Evolutionary conservation across 2,329 filamentous ascomycete species (phyloP), one percentile per base, ranked within the genome.

Genomic region (Sphaerulina musiva): DNA sequence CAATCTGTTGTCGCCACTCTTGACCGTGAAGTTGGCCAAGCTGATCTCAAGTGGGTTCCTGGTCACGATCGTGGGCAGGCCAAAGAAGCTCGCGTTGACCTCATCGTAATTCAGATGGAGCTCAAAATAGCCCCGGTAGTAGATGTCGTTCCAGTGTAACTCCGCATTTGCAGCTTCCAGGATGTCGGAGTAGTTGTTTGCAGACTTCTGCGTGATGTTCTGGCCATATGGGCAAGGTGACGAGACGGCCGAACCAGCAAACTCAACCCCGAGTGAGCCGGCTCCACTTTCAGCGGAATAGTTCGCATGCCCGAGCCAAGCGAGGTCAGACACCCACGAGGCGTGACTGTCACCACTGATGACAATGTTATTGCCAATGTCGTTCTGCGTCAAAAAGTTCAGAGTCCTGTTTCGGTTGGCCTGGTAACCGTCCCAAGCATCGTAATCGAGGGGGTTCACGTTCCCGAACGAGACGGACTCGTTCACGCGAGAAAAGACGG

Each of bases 51-150:
- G 80, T 0, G 76, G 72, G 62, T 86, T 87, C 42, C 81, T 74
- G 4, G 71, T 77, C 23, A 78, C 72, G 4, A 86, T 74, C 1
- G 78, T 82, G 0, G 84, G 83, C 64, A 79, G 64, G 40, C 82
- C 85, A 61, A 83, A 89, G 70, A 78, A 89, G 10, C 75, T 74
- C 0, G 85, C 85, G n/a, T 79, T 73, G 2, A 86, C 75, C 43
- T 78, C 72, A 9, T 83, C 74, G 20, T 79, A 74, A 17, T 72
- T 74, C 51, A 87, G 73, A 46, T 78, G 76, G 40, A 89, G 72
- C 64, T 85, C 79, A 61, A 82, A 88, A 71, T 89, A 89, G 1
- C 86, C 86, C 14, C 85, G 77, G 68, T 88, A 89, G 68, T 86
- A 89, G 6, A 83, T 68, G 54, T 89, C 85, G 61, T 84, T 81